Conservation (phyloP, 2,329 filamentous ascomycete species). For the Dryadomyces sulphureus region DNA sequence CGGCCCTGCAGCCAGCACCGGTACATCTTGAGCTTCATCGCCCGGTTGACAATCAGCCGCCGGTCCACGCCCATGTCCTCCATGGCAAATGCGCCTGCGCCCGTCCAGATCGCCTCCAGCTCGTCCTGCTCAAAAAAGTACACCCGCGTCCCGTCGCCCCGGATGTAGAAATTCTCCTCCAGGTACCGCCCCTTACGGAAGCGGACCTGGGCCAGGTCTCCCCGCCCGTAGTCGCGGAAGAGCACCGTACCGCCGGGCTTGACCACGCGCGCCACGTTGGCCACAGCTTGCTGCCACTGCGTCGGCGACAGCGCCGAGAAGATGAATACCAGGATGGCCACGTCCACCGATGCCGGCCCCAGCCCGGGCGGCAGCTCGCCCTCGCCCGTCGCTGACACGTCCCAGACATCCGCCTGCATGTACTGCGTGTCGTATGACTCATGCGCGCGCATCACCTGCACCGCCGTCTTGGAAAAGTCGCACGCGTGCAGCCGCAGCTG, state of each 20-base stretch:
- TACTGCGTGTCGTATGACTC: conserved; percentile 52
- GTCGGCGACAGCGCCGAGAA: conserved; percentile 78
- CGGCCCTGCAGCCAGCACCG: conserved; percentile 87
- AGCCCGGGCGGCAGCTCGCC: conserved; percentile 58
- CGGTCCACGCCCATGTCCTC: conserved; percentile 72
- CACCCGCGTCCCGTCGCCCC: conserved; percentile 88
- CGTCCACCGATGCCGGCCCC: conserved; percentile 65
- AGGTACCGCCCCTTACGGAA: conserved; percentile 93
- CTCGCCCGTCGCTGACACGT: conserved; percentile 44
- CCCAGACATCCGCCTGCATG: conserved; percentile 91
- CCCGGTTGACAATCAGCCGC: conserved; percentile 81
- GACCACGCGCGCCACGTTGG: conserved; percentile 66
- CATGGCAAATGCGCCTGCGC: conserved; percentile 44
- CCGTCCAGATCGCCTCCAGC: conserved; percentile 62
- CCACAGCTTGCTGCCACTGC: conserved; percentile 73
- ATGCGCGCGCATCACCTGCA: conserved; percentile 78
- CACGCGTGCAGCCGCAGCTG: conserved; percentile 77
- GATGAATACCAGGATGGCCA: conserved; percentile 92
- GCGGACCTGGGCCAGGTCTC: conserved; percentile 87
- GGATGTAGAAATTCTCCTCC: conserved; percentile 93
- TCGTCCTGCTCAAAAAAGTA: conserved; percentile 94
- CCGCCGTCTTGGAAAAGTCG: conserved; percentile 90
- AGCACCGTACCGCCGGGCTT: conserved; percentile 89
- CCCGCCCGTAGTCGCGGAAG: conserved; percentile 92
- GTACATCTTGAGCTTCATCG: conserved; percentile 92